Percentiles rank a stretch among this genome's conserved stretches.
These are phyloP conservation scores for Chaetomium tenue DNA, from an alignment of 495 filamentous ascomycete genomes.

Conservation along the genomic window DNA sequence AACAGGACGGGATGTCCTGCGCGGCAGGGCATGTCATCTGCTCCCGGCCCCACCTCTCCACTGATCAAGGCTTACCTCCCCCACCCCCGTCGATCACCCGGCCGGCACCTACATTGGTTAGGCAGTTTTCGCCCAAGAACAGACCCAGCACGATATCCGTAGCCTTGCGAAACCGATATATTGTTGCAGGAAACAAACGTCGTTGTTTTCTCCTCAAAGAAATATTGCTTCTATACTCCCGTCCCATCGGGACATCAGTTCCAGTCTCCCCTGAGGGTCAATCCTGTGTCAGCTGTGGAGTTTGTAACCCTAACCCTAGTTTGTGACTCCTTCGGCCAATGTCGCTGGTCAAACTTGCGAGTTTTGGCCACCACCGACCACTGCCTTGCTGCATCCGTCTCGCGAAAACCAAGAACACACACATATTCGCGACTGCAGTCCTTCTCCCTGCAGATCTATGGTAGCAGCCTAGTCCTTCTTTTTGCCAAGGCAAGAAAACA, in stretches of 20 bases:
- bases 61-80: not conserved
- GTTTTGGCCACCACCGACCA: slow-evolving; percentile 4
- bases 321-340: not conserved
- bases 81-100: not conserved
- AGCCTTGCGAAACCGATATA: too few species aligned
- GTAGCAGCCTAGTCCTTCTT: not conserved
- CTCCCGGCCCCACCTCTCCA: slow-evolving; percentile 1
- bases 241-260: too few species aligned
- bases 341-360: not conserved
- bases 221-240: too few species aligned
- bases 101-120: not conserved
- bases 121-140: too few species aligned
- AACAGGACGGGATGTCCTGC: not conserved
- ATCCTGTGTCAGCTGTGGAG: not conserved
- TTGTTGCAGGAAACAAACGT: not conserved
- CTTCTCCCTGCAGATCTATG: not conserved
- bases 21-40: not conserved
- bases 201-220: too few species aligned
- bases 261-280: too few species aligned
- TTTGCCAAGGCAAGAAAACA: too few species aligned
- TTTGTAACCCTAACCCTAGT: not conserved
- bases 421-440: too few species aligned
- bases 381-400: not conserved
- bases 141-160: too few species aligned
- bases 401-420: not conserved